Evolutionary conservation across 164 flowering plant species (phyloP).

Genomic region (Buxus sempervirens): DNA sequence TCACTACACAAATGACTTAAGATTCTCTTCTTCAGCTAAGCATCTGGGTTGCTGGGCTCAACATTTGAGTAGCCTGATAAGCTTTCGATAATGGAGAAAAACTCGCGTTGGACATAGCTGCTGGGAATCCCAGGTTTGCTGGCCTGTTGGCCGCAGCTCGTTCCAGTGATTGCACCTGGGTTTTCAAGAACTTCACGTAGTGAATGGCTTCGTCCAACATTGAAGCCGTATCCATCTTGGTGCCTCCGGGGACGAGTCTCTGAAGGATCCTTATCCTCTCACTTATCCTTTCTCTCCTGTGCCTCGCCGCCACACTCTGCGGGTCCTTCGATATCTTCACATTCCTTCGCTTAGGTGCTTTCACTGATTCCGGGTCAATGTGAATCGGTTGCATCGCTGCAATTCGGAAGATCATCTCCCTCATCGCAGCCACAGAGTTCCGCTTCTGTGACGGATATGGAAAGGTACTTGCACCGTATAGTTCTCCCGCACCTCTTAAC

Average conservation of each 20-base stretch:
- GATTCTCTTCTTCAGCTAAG: constrained; percentile 16
- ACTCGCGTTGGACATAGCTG: constrained; percentile 20
- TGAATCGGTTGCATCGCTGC: constrained; percentile 68
- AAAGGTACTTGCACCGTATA: constrained; percentile 8
- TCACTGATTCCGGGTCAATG: constrained; percentile 60
- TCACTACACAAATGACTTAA: constrained; percentile 2
- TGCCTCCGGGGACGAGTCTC: constrained; percentile 62
- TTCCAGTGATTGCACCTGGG: constrained; percentile 49
- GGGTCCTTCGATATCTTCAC: constrained; percentile 65
- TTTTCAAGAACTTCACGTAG: constrained; percentile 57
- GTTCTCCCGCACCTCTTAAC: constrained; percentile 16
- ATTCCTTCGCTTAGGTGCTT: constrained; percentile 56
- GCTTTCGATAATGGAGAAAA: constrained; percentile 25
- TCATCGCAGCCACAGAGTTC: constrained; percentile 47
- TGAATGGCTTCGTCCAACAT: constrained; percentile 66
- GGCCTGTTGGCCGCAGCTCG: constrained; percentile 31
- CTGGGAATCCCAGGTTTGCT: constrained; percentile 29
- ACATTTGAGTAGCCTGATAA: constrained; percentile 29
- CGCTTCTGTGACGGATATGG: constrained; percentile 21
- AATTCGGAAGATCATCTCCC: constrained; percentile 58
- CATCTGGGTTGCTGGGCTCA: constrained; percentile 30
- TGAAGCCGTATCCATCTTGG: constrained; percentile 68
- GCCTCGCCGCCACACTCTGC: constrained; percentile 63
- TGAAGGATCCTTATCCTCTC: constrained; percentile 60
- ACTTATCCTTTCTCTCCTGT: constrained; percentile 56